phyloP scores from a whole-genome alignment of 352 stramenopile genomes.

The Globisporangium middletonii region DNA sequence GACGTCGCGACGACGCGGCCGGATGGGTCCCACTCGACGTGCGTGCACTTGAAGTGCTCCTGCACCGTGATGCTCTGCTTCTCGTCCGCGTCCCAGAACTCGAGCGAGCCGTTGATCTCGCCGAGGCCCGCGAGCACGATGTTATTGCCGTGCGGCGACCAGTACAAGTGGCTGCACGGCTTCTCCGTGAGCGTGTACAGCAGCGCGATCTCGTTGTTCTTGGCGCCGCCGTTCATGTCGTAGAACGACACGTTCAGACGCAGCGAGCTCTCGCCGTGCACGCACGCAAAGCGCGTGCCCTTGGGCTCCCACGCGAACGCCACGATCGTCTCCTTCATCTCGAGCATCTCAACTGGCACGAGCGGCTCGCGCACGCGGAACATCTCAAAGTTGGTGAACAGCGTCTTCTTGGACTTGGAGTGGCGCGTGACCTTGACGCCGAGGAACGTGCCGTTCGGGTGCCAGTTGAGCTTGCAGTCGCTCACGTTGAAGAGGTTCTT shows the following conservation, averaged over 20 bases:
- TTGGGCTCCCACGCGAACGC: conserved; percentile 96
- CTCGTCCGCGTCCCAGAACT: conserved; percentile 98
- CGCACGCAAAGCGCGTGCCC: conserved; percentile 94
- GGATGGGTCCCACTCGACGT: conserved; percentile 97
- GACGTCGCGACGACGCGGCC: conserved; percentile 93
- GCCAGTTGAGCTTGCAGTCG: conserved; percentile 94
- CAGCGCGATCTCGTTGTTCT: conserved; percentile 89
- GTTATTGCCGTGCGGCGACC: conserved; percentile 92
- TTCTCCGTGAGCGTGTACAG: conserved; percentile 94
- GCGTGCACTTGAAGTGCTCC: conserved; percentile 98
- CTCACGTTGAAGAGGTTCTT: conserved; percentile 99
- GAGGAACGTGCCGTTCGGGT: conserved; percentile 94
- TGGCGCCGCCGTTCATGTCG: conserved; percentile 82
- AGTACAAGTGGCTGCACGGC: conserved; percentile 95
- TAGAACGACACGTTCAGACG: conserved; percentile 96
- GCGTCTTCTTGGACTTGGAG: conserved; percentile 96
- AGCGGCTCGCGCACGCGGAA: conserved; percentile 94
- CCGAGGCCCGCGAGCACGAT: conserved; percentile 94
- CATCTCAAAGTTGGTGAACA: conserved; percentile 99
- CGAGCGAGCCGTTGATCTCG: conserved; percentile 93
- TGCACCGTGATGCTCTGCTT: conserved; percentile 93
- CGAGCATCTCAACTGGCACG: conserved; percentile 97
- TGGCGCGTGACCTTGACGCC: conserved; percentile 87
- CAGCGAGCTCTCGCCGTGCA: conserved; percentile 93
- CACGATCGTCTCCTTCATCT: conserved; percentile 96